phyloP scores from a whole-genome alignment of 164 flowering plant genomes.

The Vitis labrusca region DNA sequence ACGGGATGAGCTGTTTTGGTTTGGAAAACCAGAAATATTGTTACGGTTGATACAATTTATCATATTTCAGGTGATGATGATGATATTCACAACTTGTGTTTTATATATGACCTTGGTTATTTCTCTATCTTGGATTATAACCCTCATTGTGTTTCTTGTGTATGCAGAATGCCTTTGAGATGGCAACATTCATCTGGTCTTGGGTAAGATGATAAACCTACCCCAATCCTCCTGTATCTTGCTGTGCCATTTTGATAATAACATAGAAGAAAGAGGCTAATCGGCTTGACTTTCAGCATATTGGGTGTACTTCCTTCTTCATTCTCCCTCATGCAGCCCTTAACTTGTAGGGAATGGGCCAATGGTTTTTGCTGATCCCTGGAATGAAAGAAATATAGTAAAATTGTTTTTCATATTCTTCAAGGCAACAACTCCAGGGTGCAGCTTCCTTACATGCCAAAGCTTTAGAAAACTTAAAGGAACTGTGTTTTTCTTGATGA shows the following conservation, averaged over 20 bases:
- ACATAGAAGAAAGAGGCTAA: too few relatives aligned
- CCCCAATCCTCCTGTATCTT: background rate
- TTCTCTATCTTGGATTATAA: background rate
- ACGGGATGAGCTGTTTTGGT: slow-evolving; percentile 91
- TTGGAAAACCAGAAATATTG: slow-evolving; percentile 76
- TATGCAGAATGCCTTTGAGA: slow-evolving; percentile 94
- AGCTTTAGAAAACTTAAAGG: too few relatives aligned
- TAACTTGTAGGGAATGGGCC: too few relatives aligned
- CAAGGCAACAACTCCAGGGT: background rate
- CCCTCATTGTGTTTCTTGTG: slow-evolving; percentile 13
- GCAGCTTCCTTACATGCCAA: too few relatives aligned
- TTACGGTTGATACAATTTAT: slow-evolving; percentile 84
- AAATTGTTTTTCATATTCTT: background rate
- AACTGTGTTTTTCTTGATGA: background rate
- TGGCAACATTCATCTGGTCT: slow-evolving; percentile 95
- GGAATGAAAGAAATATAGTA: background rate
- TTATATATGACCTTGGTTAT: background rate
- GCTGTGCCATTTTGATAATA: background rate
- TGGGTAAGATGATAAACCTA: slow-evolving; percentile 48
- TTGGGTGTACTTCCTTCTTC: too few relatives aligned
- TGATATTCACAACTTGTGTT: background rate
- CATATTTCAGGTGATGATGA: slow-evolving; percentile 71
- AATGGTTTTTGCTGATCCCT: background rate
- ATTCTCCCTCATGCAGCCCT: too few relatives aligned
- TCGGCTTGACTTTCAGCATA: too few relatives aligned